Evolutionary conservation across 306 rosid species (phyloP).

Genomic region (Senna tora): DNA sequence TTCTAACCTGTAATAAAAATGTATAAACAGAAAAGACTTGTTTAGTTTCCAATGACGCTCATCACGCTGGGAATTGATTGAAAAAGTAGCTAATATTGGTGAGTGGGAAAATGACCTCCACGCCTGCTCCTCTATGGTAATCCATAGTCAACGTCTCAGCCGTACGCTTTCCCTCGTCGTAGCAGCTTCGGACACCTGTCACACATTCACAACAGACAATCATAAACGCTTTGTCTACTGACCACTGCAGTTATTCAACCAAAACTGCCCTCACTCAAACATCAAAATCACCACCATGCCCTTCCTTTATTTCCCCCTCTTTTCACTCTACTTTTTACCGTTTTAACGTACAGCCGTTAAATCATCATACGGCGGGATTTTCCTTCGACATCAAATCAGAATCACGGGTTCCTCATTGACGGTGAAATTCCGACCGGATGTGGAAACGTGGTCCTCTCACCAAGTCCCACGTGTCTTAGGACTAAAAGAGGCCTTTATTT

Average conservation of each 20-base stretch:
- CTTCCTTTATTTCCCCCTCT: not conserved
- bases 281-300: not conserved
- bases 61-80: not conserved
- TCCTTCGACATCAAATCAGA: not conserved
- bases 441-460: slow-evolving; percentile 24
- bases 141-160: slow-evolving; percentile 99
- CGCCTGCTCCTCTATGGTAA: slow-evolving; percentile 92
- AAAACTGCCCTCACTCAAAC: slow-evolving; percentile 30
- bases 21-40: not conserved
- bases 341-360: slow-evolving; percentile 6
- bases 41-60: not conserved
- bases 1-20: slow-evolving; percentile 69
- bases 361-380: not conserved
- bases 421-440: slow-evolving; percentile 17
- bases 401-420: slow-evolving; percentile 47
- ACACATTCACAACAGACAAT: slow-evolving; percentile 24
- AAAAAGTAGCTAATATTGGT: not conserved
- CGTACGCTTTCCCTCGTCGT: slow-evolving; percentile 99
- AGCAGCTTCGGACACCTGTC: slow-evolving; percentile 99
- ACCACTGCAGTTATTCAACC: not conserved
- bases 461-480: not conserved
- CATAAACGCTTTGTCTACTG: not conserved
- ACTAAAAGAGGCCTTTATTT: not conserved
- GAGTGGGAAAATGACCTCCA: slow-evolving; percentile 58
- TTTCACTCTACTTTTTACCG: not conserved